Conservation (phyloP, 2,329 filamentous ascomycete genomes). For the Cyphellophora attinorum region DNA sequence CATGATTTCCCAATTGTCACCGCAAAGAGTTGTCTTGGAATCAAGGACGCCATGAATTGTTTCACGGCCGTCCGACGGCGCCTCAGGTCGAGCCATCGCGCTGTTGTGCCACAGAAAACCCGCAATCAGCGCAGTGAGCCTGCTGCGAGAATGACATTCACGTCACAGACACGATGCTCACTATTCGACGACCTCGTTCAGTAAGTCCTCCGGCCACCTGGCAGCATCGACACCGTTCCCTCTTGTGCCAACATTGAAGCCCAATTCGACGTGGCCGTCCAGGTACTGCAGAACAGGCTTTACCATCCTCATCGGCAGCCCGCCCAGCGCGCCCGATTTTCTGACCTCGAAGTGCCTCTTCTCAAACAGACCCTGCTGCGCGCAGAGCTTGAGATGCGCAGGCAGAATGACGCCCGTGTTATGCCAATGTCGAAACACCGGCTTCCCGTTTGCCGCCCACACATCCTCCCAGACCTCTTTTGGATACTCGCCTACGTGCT, state of each 20-base stretch:
- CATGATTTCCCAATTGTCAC: no score
- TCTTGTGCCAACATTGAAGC: conserved; percentile 39
- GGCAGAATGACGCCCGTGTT: conserved; percentile 11
- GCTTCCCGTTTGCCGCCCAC: conserved; percentile 33
- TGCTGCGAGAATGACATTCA: no score
- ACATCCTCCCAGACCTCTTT: conserved; percentile 36
- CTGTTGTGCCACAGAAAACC: no score
- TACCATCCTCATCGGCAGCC: conserved; percentile 26
- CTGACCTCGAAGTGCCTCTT: conserved; percentile 17
- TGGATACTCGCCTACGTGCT: conserved; percentile 29
- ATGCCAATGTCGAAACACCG: conserved; percentile 42
- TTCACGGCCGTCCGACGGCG: no score
- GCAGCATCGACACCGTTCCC: conserved; percentile 39
- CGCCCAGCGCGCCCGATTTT: conserved; percentile 22
- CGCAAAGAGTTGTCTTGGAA: no score
- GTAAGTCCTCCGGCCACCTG: conserved; percentile 33
- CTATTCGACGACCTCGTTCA: conserved; percentile 2
- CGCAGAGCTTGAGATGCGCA: conserved; percentile 31
- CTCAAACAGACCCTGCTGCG: conserved; percentile 41
- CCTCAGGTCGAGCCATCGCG: no score
- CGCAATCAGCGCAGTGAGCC: no score
- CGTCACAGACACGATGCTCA: no score
- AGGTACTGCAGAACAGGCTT: conserved; percentile 34
- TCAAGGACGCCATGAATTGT: no score
- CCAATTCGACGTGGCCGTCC: conserved; percentile 26